Conservation (phyloP, 805 yeast genomes). For the Hanseniaspora clermontiae region DNA sequence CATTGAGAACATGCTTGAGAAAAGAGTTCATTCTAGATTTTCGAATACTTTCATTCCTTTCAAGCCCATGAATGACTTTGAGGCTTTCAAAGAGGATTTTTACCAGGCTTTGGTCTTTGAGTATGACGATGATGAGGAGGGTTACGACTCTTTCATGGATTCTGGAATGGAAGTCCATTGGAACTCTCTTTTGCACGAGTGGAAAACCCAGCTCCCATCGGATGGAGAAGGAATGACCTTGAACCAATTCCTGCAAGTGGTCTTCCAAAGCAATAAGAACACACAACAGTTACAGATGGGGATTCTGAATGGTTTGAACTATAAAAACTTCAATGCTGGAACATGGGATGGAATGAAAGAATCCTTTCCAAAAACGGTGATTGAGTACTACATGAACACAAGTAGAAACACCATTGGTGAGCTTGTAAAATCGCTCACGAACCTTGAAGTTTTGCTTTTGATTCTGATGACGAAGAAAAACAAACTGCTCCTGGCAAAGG, state of each 20-base stretch:
- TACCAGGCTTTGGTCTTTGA: slow-evolving; percentile 30
- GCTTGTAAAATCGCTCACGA: slow-evolving; percentile 38
- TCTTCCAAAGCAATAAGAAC: neutral
- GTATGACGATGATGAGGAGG: slow-evolving; percentile 22
- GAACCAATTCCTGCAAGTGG: neutral
- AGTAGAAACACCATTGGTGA: slow-evolving; percentile 20
- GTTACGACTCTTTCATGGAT: neutral
- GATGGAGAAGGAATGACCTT: slow-evolving; percentile 21
- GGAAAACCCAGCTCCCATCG: neutral
- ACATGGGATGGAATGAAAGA: neutral
- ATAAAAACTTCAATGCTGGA: neutral
- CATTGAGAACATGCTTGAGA: slow-evolving; percentile 71
- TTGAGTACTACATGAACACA: slow-evolving; percentile 24
- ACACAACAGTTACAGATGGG: neutral
- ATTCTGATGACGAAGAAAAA: slow-evolving; percentile 55
- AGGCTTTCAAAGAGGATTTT: slow-evolving; percentile 41
- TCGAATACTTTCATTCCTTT: slow-evolving; percentile 63
- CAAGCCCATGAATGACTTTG: slow-evolving; percentile 37
- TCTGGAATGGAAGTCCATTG: neutral
- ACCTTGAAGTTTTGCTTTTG: slow-evolving; percentile 56
- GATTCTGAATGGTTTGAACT: slow-evolving; percentile 13
- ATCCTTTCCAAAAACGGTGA: neutral
- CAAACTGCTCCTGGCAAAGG: neutral
- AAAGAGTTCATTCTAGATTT: slow-evolving; percentile 80
- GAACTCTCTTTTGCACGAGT: neutral